Evolutionary conservation across 2,329 filamentous ascomycete genomes (phyloP), one percentile per base, ranked within the genome.

Genomic region (Colletotrichum higginsianum): DNA sequence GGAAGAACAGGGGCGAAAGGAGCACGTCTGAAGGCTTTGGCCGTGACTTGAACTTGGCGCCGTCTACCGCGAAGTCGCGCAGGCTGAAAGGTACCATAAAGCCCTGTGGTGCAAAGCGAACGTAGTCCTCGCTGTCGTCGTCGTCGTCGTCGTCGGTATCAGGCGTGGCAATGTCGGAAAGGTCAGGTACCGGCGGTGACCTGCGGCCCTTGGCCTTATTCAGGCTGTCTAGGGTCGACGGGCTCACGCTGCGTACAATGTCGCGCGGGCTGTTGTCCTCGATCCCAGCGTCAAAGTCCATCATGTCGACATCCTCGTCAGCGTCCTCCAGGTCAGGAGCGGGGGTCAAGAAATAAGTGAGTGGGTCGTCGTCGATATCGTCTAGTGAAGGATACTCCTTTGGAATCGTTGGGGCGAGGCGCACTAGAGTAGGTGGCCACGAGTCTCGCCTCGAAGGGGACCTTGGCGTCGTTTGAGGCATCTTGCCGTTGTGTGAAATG

Each of bases 201-300:
- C 77, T 75, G 4, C 80, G 81, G 49, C 72, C 77, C 61, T 77
- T 80, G 6, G 84, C 78, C 76, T 84, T 86, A 71, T 83, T 82
- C 18, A 88, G 84, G 4, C 86, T 86, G 30, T 84, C 85, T 42
- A 90, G 86, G 40, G 83, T 87, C 0, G 88, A 90, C 2, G 88
- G 88, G 76, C 87, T 89, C 71, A 90, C 84, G 74, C 86, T 89
- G 72, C 88, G 84, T 63, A 89, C 81, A 50, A 86, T 82, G 18
- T 84, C 83, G 38, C 80, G 78, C 3, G 85, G 84, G 70, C 80
- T 84, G 65, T 81, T 77, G 74, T 87, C 84, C 76, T 89, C 87
- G 77, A 90, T 90, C 66, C 88, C 87, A 47, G 88, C 88, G 76
- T 90, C 87, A 75, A 88, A 86, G 74, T 88, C 86, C 80, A 86